Base-by-base conservation (phyloP, 306 rosid genomes). In the Quercus robur region DNA sequence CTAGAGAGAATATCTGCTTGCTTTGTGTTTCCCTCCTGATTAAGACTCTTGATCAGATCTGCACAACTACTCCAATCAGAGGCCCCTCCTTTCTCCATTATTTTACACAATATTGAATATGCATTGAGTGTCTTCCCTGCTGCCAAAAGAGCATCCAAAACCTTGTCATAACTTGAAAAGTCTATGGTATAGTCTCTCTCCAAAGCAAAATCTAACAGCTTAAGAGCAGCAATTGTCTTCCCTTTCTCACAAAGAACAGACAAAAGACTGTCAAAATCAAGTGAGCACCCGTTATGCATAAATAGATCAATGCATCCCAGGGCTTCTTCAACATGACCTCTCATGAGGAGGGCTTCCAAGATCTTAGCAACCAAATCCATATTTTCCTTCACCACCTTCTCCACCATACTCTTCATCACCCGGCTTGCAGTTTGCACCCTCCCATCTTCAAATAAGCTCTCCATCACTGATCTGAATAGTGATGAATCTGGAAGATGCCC, bases 301-400 rank as follows among this genome's bases (percentile, higher is more conserved):
- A 93, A 89, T 71, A 93, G 81, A 85, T 91, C 93, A 51, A 91
- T 79, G 55, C 99, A 87, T 6, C 99, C 99, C 71, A 91, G 70
- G 3, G 96, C 94, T 87, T 95, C 99, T 87, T 95, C 99, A 33
- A 89, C 93, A 56, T 93, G 99, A 73, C 99, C 98, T 86, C 97
- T 86, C 81, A 88, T 70, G 80, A 95, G 83, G 54, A 95, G 97
- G 76, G 97, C 94, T 84, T 95, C 98, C 85, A 95, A 81, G 79
- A 95, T 80, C 88, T 91, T 89, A 1, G 90, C 86, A 86, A 90
- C 93, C 88, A 95, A 77, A 84, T 95, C 98, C 88, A 88, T 86
- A 75, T 95, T 90, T 83, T 89, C 97, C 72, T 75, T 86, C 86
- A 90, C 88, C 77, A n/a, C 94, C 85, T 91, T 95, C 84, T 95